Percentiles rank a stretch among this genome's conserved stretches.
phyloP scores from a whole-genome alignment of 495 filamentous ascomycete species.

The Trichoderma parareesei region DNA sequence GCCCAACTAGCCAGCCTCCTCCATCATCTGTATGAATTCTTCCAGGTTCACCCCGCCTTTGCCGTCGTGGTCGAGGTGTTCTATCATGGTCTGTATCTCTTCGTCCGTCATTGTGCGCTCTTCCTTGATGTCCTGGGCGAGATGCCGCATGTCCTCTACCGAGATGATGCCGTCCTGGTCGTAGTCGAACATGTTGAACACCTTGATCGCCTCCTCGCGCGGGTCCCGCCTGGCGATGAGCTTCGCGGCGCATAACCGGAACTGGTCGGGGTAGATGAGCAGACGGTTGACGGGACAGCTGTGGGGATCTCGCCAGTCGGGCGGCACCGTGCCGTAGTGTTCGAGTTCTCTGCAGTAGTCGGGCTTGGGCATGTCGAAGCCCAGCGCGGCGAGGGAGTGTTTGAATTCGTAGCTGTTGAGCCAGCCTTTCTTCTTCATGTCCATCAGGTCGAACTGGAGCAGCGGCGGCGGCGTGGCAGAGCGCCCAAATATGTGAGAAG shows the following conservation, averaged over 20 bases:
- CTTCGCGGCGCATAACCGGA: slow-evolving; percentile 65
- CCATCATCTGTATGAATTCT: slow-evolving; percentile 54
- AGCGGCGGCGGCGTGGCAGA: too few species aligned
- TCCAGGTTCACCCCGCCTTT: slow-evolving; percentile 75
- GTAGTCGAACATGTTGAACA: slow-evolving; percentile 73
- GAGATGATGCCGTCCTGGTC: slow-evolving; percentile 65
- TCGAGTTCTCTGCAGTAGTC: slow-evolving; percentile 72
- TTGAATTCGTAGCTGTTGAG: slow-evolving; percentile 93
- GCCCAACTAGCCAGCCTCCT: slow-evolving; percentile 42
- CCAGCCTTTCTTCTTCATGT: slow-evolving; percentile 80
- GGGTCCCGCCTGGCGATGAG: slow-evolving; percentile 72
- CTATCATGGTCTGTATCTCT: slow-evolving; percentile 85
- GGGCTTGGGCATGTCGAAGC: slow-evolving; percentile 77
- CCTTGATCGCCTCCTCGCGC: slow-evolving; percentile 74
- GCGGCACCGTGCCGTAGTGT: slow-evolving; percentile 55
- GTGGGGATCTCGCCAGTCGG: slow-evolving; percentile 32
- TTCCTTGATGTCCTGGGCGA: slow-evolving; percentile 79
- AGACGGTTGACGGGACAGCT: slow-evolving; percentile 13
- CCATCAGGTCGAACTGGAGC: slow-evolving; percentile 75
- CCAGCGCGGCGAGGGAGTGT: slow-evolving; percentile 85
- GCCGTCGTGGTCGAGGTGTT: slow-evolving; percentile 88
- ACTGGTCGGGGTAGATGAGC: slow-evolving; percentile 23
- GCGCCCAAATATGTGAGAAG: too few species aligned
- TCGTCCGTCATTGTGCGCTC: slow-evolving; percentile 64
- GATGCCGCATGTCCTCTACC: slow-evolving; percentile 67